Evolutionary conservation across 1,284 basidiomycete genomes (phyloP), one percentile per base, ranked within the genome.

Genomic region (Ustilago vetiveriae): DNA sequence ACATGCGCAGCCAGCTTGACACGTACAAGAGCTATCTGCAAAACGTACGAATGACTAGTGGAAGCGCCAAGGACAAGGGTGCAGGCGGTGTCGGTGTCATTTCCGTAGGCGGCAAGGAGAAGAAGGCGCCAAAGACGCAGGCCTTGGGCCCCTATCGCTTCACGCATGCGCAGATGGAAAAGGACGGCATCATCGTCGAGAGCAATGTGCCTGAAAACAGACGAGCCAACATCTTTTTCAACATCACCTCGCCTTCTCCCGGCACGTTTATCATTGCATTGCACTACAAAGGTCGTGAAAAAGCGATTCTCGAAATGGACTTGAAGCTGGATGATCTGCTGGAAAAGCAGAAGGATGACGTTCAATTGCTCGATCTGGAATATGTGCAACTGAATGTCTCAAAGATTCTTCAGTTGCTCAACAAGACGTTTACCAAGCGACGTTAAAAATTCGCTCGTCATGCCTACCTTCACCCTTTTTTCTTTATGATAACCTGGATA

Each of bases 21-120:
- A 94, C 98, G 84, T 98, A 99, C 88, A 98, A 98, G 86, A 94
- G 93, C 32, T 99, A 99, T 83, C 86, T 99, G 17, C 92, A 95
- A 85, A 99, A 99, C 81, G 95, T 98, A 23, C 88, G 96, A 27
- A 85, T 95, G 75, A 95, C 92, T 14, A 82, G 80, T 44, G 82
- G 74, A 17, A 57, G 81, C 7, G 81, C 76, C 22, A 83, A 83
- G 52, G 76, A 81, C 62, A 78, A 78, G 67, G 54, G 86, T 39
- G 88, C 88, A 29, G 92, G 89, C 14, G 94, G 89, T 35, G 94
- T 98, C 4, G 95, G 96, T 35, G 95, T 99, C 30, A 90, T 98
- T 43, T 90, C 90, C 2, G 92, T 98, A 30, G 93, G 92, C 42
- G 96, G 95, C 41, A 97, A 96, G 85, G 96, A 98, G 86, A 92